Base-by-base conservation (phyloP, 2,329 filamentous ascomycete genomes). In the Ploettnerulaceae sp. region DNA sequence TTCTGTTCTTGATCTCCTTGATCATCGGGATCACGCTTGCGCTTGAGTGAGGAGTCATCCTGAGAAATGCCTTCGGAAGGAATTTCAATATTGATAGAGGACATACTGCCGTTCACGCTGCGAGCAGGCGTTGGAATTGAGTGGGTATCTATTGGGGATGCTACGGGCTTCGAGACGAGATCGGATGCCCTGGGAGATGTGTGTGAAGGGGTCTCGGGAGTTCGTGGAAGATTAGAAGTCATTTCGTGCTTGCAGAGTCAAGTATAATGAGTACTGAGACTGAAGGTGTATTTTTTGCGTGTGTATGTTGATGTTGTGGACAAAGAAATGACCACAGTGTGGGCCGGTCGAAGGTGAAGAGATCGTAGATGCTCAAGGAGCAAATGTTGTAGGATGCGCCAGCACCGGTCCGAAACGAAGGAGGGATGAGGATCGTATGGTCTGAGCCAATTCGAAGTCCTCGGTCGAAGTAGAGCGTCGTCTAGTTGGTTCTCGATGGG, bases 171-270 rank as follows among this genome's bases (percentile, higher is more conserved):
- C 49, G 46, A 48, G 26, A 55, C 47, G n/a, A 53, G 47, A 35
- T 61, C 56, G 69, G 69, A 58, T 66, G 68, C 56, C 67, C 77
- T 75, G 62, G 70, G 73, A 56, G 71, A 75, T 58, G 69, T 74
- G 64, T 80, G 76, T 63, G 77, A 81, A 63, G 79, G 79, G 65
- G 79, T 83, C 71, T 82, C 79, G 64, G 80, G 80, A 58, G 79
- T 83, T 61, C 78, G 78, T 59, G 79, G 79, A 65, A 82, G 78
- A 72, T 62, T 57, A 55, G 77, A 81, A 69, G 77, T 79, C 78
- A 82, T 82, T 46, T 59, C 57, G 58, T 31, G 34, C n/a, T 28
- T 25, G 39, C 32, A 48, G 22, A 33, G 15, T 37, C 38, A 40
- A 45, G 28, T 35, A 45, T 50, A 33, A 36, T 36, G 50, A 35